Base-by-base conservation (phyloP, 306 rosid genomes). In the Cicer bijugum region DNA sequence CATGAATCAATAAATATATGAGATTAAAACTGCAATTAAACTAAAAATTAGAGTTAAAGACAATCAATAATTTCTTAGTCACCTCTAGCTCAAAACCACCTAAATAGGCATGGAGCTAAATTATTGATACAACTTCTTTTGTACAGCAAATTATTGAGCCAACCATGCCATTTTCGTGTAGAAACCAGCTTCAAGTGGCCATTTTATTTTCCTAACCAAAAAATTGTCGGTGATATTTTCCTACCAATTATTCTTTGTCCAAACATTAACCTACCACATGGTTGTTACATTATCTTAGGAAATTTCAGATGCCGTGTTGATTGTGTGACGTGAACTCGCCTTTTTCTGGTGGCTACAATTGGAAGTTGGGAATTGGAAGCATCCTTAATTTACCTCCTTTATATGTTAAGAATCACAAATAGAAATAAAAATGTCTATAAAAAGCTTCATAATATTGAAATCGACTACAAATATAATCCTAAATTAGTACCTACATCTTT, bases 271-370 rank as follows among this genome's bases (percentile, higher is more conserved):
- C 42, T 40, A 15, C 42, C 28, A 15, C 73, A 52, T 4, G 9
- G n/a, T 57, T 79, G 78, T 72, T 53, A 19, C 42, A 63, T 17
- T 19, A n/a, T 35, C 37, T 19, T 8, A 72, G 39, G 35, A 79
- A 44, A 51, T 8, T 28, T 55, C 76, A 39, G 56, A 48, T 20
- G 38, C 14, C 42, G 28, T 43, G 76, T 1, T 19, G 48, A 19
- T 7, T 48, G 12, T 40, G 14, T 61, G 12, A 6, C 14, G 15
- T 61, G 4, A 4, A 52, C 1, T 43, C 20, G 4, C 40, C 19
- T 14, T 64, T 40, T 62, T 52, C 5, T 42, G 44, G 52, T 57
- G 59, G 47, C 45, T 23, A 42, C 9, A 9, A 4, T 45, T 57
- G 63, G 7, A 23, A 7, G 6, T 51, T 47, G 69, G 11, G 46